Evolutionary conservation across 1,139 yeast genomes (phyloP).

Genomic region (Hyphopichia wangnamkhiaoensis): DNA sequence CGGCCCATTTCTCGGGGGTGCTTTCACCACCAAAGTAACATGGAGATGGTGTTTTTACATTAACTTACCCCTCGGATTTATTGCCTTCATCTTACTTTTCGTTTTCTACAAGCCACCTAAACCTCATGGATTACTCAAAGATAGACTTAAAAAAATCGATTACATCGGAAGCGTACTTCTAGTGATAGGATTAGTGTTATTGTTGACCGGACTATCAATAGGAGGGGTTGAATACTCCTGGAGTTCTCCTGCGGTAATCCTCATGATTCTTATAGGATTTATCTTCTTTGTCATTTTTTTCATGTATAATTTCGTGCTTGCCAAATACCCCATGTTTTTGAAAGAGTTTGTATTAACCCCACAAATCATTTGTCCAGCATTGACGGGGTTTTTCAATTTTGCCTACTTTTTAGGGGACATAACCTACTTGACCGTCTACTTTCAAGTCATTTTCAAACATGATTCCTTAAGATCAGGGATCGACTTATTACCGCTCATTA

Average conservation of each 20-base stretch:
- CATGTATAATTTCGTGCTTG: conserved; percentile 16
- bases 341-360: conserved; percentile 14
- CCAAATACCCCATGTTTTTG: conserved; percentile 16
- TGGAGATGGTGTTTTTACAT: conserved; percentile 31
- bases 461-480: conserved; percentile 21
- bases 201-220: conserved; percentile 18
- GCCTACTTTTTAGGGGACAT: conserved; percentile 17
- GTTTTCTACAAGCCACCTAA: conserved; percentile 19
- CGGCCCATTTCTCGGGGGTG: conserved; percentile 29
- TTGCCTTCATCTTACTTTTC: conserved; percentile 16
- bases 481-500: conserved; percentile 20
- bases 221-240: conserved; percentile 19
- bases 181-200: conserved; percentile 16
- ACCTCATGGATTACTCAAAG: conserved; percentile 10
- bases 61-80: conserved; percentile 25
- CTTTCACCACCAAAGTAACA: conserved; percentile 19
- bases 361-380: conserved; percentile 15
- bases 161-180: conserved; percentile 16
- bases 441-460: conserved; percentile 20
- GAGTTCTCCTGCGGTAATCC: conserved; percentile 19
- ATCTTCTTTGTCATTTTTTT: conserved; percentile 12
- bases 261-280: conserved; percentile 17
- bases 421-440: conserved; percentile 23
- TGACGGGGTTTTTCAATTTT: conserved; percentile 16
- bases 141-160: conserved; percentile 14